Evolutionary conservation across 2,329 filamentous ascomycete species (phyloP).

Genomic region (Trichoderma sp.): DNA sequence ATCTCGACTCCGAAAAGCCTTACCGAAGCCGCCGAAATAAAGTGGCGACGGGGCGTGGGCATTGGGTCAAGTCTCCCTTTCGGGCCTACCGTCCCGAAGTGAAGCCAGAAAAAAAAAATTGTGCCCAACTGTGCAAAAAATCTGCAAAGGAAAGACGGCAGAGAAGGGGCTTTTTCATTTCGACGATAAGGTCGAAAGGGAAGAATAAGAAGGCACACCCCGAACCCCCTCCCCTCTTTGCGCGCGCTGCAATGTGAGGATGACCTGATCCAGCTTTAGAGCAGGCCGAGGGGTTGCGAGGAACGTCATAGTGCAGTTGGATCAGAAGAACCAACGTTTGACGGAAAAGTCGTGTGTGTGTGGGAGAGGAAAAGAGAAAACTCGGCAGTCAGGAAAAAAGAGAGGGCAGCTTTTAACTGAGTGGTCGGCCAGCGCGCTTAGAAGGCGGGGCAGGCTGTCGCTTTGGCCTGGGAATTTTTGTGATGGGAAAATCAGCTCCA

Average conservation of each 20-base stretch:
- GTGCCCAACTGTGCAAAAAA: neutral
- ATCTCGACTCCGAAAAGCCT: neutral
- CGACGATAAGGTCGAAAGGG: neutral
- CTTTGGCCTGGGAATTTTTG: constrained; percentile 11
- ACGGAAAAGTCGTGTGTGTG: neutral
- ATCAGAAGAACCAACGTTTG: neutral
- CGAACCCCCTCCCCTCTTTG: neutral
- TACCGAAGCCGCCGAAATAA: constrained; percentile 16
- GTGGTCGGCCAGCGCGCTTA: constrained; percentile 19
- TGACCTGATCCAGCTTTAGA: constrained; percentile 5
- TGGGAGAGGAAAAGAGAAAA: neutral
- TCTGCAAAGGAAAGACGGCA: neutral
- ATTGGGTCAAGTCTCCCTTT: neutral
- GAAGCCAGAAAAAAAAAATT: neutral
- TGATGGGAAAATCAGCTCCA: neutral
- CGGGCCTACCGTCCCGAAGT: neutral
- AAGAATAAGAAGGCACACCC: neutral
- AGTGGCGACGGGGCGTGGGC: neutral
- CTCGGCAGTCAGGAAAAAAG: constrained; percentile 2
- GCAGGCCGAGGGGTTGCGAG: neutral
- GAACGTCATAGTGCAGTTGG: constrained; percentile 22
- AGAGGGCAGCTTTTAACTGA: constrained; percentile 5
- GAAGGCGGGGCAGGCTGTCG: constrained; percentile 6
- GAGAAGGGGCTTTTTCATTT: neutral
- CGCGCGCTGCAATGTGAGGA: constrained; percentile 13